These are phyloP conservation scores for Helotiales sp. DNA, from an alignment of 2,329 filamentous ascomycete species.

Conservation along the genomic window DNA sequence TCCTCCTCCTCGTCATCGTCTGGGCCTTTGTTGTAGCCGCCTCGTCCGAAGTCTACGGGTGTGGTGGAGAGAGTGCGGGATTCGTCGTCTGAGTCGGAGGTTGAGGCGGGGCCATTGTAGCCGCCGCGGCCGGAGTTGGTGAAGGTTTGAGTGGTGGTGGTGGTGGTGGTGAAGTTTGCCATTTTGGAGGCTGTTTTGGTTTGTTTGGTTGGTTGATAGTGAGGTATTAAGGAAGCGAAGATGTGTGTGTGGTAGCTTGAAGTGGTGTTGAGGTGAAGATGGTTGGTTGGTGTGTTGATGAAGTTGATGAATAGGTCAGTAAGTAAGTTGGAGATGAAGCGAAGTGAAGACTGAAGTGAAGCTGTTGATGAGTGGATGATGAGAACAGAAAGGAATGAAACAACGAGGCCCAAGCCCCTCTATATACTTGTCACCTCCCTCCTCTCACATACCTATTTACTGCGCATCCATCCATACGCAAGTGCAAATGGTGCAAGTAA, in stretches of 20 bases:
- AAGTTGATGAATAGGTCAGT: background rate
- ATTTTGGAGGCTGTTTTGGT: slow-evolving; percentile 27
- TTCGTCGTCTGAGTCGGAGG: slow-evolving; percentile 25
- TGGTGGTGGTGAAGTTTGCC: slow-evolving; percentile 28
- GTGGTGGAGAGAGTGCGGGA: slow-evolving; percentile 7
- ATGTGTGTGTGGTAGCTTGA: background rate
- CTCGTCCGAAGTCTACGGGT: slow-evolving; percentile 32
- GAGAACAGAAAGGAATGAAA: slow-evolving; percentile 11
- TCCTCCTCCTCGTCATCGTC: slow-evolving; percentile 43
- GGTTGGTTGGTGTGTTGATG: background rate
- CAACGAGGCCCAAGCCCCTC: slow-evolving; percentile 12
- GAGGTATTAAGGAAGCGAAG: background rate
- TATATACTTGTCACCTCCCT: slow-evolving; percentile 13
- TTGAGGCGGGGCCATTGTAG: slow-evolving; percentile 34
- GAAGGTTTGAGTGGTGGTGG: slow-evolving; percentile 19
- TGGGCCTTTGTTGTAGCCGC: slow-evolving; percentile 36
- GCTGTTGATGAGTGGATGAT: slow-evolving; percentile 11
- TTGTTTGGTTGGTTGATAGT: slow-evolving; percentile 15
- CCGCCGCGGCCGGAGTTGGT: slow-evolving; percentile 35
- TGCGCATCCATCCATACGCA: background rate
- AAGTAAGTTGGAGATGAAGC: background rate
- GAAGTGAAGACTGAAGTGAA: slow-evolving; percentile 10
- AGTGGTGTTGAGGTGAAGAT: no score
- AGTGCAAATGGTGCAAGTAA: background rate
- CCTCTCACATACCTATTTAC: background rate